Evolutionary conservation across 78 protist genomes (phyloP), one percentile per base, ranked within the genome.

Genomic region (Cyanophora paradoxa): DNA sequence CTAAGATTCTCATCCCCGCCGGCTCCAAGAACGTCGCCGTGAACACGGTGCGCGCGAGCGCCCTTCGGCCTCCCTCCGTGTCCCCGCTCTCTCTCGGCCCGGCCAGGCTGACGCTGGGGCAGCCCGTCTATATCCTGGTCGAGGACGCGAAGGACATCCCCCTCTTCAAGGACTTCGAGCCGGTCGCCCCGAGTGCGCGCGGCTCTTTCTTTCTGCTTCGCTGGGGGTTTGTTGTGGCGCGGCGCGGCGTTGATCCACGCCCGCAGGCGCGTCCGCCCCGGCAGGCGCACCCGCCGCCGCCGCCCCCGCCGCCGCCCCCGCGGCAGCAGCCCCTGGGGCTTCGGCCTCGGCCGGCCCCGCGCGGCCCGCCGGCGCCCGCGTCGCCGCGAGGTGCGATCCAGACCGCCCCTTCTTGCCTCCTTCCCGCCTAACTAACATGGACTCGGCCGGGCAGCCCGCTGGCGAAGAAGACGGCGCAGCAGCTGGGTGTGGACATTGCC

Each of bases 381-480:
- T 7, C 63, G 2, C 31, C 63, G 7, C 54, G 28, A 19, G 22
- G n/a, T n/a, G n/a, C n/a, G n/a, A n/a, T n/a, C n/a, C n/a, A n/a
- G n/a, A n/a, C n/a, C n/a, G n/a, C n/a, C n/a, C n/a, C n/a, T n/a
- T n/a, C n/a, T n/a, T 17, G 63, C 63, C 14, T 6, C 7, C 14
- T n/a, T 33, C 2, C 63, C 63, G 30, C 36, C 63, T n/a, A 17
- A 5, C 31, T 11, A 11, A 30, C 36, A 33, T 17, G 68, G 33
- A 42, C 40, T 37, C 40, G 64, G 30, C 44, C 58, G 1, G 66
- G 66, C 37, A 40, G 61, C 57, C 77, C 77, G 59, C 31, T 57
- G 56, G 77, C 77, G 22, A 22, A 20, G 66, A 26, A 3, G 24
- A 0, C 57, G 67, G 77, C 77, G 10, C 37, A 28, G 42, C 20